Evolutionary conservation across 345 rosid species (phyloP), one percentile per base, ranked within the genome.

Genomic region (Turnera subulata): DNA sequence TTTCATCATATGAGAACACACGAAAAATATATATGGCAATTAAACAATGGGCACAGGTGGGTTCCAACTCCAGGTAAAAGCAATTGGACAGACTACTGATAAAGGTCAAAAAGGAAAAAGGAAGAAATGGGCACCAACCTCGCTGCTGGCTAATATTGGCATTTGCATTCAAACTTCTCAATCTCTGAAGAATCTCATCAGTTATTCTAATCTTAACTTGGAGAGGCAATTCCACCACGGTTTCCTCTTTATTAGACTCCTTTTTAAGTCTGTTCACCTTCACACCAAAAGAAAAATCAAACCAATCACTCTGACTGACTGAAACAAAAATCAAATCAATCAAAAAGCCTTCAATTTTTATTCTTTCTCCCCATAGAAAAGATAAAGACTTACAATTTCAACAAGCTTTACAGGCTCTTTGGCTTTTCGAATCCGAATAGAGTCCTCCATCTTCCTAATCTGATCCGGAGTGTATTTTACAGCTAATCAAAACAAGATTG

Each of bases 391-490:
- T 70, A 93, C 99, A 86, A 84, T 59, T 68, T 75, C 69, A 67
- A 80, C 50, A 67, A 94, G 93, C 74, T 76, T 59, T 19, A 56
- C 11, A 24, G 97, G 88, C 63, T 85, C 71, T 56, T 79, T 82
- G 0, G 78, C 85, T 73, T 80, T 84, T 58, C 99, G 90, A 78
- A 94, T 84, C 80, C 81, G 86, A 50, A 76, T 63, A 11, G 96
- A 88, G 61, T 90, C 97, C 75, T 88, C 88, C 95, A 88, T 94
- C 74, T 70, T 83, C 79, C 66, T 78, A 77, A 88, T 80, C 95
- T 90, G 96, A 70, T 81, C 90, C 25, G 85, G 78, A 13, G 93
- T 80, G 58, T 85, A 94, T 56, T 72, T 83, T 47, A 76, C 86
- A 70, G 57, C 99, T 90, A 66, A 42, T 6, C 45, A 39, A 59